A percentile compares a stretch with the other conserved stretches of the same genome.
Evolutionary conservation across 2,329 filamentous ascomycete species (phyloP).

Genomic region (Aciculosporium take): DNA sequence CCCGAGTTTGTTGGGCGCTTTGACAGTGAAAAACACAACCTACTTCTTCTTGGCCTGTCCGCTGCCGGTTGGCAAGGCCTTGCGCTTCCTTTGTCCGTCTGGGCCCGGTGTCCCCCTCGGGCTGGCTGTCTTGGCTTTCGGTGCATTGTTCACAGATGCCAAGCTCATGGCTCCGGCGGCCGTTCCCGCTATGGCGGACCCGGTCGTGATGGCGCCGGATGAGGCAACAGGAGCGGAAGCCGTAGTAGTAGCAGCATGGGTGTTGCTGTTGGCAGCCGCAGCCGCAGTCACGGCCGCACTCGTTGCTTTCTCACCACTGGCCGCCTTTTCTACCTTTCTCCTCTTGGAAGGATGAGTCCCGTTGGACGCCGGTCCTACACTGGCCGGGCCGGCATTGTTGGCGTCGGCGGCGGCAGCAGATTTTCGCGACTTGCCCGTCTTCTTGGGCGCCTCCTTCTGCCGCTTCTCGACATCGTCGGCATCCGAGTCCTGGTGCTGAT

Average conservation of each 20-base stretch:
- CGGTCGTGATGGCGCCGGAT: background rate
- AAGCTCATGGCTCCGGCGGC: conserved; percentile 41
- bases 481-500: conserved; percentile 61
- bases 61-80: conserved; percentile 48
- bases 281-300: background rate
- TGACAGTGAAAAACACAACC: conserved; percentile 14
- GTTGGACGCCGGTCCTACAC: conserved; percentile 41
- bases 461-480: conserved; percentile 53
- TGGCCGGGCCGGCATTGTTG: conserved; percentile 47
- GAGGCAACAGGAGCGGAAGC: background rate
- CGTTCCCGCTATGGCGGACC: background rate
- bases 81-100: conserved; percentile 60
- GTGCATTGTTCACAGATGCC: conserved; percentile 33
- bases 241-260: background rate
- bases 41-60: conserved; percentile 70
- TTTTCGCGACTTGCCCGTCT: conserved; percentile 51
- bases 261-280: background rate
- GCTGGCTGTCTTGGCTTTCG: conserved; percentile 47
- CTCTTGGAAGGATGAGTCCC: conserved; percentile 53
- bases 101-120: conserved; percentile 54
- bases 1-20: too few relatives aligned
- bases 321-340: conserved; percentile 63
- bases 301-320: conserved; percentile 31
- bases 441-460: conserved; percentile 43
- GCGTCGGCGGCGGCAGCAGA: conserved; percentile 36